A percentile compares a stretch with the other conserved stretches of the same genome.
These are phyloP conservation scores for Carex littledalei DNA, from an alignment of 176 grass and related monocot genomes.

Conservation along the genomic window DNA sequence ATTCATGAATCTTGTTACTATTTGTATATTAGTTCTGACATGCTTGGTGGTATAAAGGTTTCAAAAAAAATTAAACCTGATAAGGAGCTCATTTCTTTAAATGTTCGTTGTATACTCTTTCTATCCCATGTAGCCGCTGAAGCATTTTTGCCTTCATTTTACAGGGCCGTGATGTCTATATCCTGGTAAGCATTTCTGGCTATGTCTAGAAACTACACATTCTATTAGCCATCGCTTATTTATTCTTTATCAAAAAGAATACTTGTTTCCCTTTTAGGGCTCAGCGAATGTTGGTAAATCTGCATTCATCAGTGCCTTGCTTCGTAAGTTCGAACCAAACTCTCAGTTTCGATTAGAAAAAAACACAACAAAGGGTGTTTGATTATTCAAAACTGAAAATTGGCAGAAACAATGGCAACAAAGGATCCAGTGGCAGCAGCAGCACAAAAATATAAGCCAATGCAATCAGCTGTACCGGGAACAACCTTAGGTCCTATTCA, in stretches of 20 bases:
- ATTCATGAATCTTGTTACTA: no score
- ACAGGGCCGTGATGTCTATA: conserved; percentile 90
- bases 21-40: neutral
- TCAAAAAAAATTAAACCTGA: neutral
- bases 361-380: neutral
- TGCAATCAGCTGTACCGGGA: conserved; percentile 94
- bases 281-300: conserved; percentile 98
- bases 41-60: neutral
- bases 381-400: neutral
- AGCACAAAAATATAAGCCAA: conserved; percentile 94
- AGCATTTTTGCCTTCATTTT: neutral
- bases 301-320: conserved; percentile 86
- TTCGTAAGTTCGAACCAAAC: conserved; percentile 45
- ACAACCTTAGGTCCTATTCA: conserved; percentile 93
- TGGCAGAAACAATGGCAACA: conserved; percentile 70
- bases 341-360: neutral
- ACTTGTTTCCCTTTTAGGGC: conserved; percentile 38
- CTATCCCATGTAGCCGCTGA: neutral
- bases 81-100: neutral
- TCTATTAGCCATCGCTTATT: neutral
- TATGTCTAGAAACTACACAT: neutral
- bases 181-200: conserved; percentile 50
- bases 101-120: neutral
- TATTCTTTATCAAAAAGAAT: neutral
- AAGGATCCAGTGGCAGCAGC: conserved; percentile 90